Conservation (phyloP, 2,329 filamentous ascomycete species). For the Penicillium sp. region DNA sequence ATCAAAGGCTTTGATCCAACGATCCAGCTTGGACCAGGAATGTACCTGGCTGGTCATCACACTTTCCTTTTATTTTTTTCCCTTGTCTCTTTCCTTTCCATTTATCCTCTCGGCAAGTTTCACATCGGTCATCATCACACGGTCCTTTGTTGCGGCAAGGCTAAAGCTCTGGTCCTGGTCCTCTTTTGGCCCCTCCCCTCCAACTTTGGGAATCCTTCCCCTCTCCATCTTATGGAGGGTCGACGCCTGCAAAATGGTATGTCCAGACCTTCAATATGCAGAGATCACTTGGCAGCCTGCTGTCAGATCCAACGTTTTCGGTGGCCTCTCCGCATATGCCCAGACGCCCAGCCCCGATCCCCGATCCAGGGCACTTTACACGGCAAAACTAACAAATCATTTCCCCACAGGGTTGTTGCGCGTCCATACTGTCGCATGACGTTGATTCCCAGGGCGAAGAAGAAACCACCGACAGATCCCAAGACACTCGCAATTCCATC, state of each 20-base stretch:
- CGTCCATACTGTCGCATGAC: constrained; percentile 35
- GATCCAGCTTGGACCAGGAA: constrained; percentile 1
- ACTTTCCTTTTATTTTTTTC: constrained; percentile 1
- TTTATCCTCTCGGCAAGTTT: background rate
- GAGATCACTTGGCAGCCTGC: constrained; percentile 3
- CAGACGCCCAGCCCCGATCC: background rate
- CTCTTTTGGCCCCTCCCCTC: constrained; percentile 10
- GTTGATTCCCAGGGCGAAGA: constrained; percentile 24
- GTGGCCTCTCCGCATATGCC: background rate
- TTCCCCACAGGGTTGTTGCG: constrained; percentile 39
- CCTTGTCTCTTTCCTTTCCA: constrained; percentile 5
- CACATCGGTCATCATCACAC: background rate
- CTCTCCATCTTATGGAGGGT: constrained; percentile 27
- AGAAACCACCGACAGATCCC: constrained; percentile 22
- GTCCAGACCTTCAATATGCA: constrained; percentile 3
- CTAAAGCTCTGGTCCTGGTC: constrained; percentile 1
- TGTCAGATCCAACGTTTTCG: constrained; percentile 1
- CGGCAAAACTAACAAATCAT: constrained; percentile 5
- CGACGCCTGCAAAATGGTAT: constrained; percentile 37
- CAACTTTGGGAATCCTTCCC: background rate
- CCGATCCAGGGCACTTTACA: background rate
- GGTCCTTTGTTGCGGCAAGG: background rate
- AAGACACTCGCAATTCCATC: constrained; percentile 17
- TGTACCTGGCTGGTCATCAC: background rate
- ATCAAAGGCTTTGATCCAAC: constrained; percentile 3